Evolutionary conservation across 1,284 basidiomycete genomes (phyloP), one percentile per base, ranked within the genome.

Genomic region (Schizophyllum commune): DNA sequence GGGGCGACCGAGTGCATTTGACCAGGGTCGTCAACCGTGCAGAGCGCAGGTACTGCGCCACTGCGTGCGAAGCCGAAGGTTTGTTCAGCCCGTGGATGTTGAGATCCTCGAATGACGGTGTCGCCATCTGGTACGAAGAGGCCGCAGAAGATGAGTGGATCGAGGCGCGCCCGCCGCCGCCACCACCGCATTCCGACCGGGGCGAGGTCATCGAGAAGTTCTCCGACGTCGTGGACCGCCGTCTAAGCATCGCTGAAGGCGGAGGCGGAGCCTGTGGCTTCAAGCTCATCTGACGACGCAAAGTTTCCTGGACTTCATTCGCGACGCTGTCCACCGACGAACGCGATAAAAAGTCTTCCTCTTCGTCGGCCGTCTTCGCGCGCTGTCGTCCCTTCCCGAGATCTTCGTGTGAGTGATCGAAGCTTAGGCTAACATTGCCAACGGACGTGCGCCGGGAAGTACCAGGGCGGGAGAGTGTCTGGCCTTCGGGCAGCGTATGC

Each of bases 31-130:
- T 99, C 61, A 98, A 79, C 57, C 91, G 83, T 20, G 89, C 82
- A 20, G 92, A 94, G 20, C 88, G 89, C 59, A 97, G 79, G 69
- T 96, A 96, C 69, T 88, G 86, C 9, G 90, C 91, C 32, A 93
- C 87, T 13, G 83, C 80, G 66, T 91, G 88, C 11, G 86, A 83
- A 34, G 82, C 79, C 13, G 75, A 68, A 8, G 79, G 74, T 60
- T 74, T 75, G n/a, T 67, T 66, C 61, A 76, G 65, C 32, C 79
- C 72, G 62, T 81, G 65, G 68, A 84, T 76, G 64, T 75, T 72
- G 62, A 65, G 63, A 58, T 73, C 63, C 63, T 85, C 78, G 59
- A 81, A 72, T 59, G 82, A 78, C 17, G 79, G 79, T 34, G 74
- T 72, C 32, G 78, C 77, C 27, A 73, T 69, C 65, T 74, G 75